Base-by-base conservation (phyloP, 2,329 filamentous ascomycete species). In the Plectosphaerella sp. region DNA sequence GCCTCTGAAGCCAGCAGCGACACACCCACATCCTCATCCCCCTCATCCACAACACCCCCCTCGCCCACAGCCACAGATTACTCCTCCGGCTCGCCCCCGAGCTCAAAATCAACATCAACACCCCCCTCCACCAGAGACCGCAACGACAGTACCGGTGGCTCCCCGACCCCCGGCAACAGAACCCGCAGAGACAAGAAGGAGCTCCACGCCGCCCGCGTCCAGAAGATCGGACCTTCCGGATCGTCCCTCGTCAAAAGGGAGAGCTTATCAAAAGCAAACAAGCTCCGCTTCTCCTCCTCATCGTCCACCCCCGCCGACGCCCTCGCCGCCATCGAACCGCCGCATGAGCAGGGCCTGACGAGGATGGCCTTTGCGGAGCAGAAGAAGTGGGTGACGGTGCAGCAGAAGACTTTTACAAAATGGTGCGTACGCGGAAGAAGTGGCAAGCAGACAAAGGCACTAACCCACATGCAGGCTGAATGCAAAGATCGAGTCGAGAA, bases 351-450 rank as follows among this genome's bases (percentile, higher is more conserved):
- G 61, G 73, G 69, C 57, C 67, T 77, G 57, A 72, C 71, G 63
- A 85, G 75, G 69, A 87, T 86, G 83, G 82, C 80, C 53, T 83
- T 76, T 67, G 72, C 78, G 59, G 81, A 84, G 67, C 80, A 86
- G 71, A 80, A 86, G 69, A 76, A 79, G 68, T 87, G 84, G 84
- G 80, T 87, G 62, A 84, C 78, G 66, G 91, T 96, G 72, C 93
- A 97, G 77, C 88, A 97, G 72, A 99, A 97, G 82, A 99, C 94
- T 25, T 99, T 99, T 72, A 96, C 92, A 54, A 99, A 97, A 89
- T 99, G 94, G 72, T 74, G 64, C 45, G 61, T 48, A 41, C 46
- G 8, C 28, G 28, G 5, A 18, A 9, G 8, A 33, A 33, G 39
- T 88, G 89, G 65, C 63, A 73, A 66, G 55, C 47, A 9, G 51